These are phyloP conservation scores for Penicillium ochrochloron DNA, from an alignment of 495 filamentous ascomycete species.

Conservation along the genomic window DNA sequence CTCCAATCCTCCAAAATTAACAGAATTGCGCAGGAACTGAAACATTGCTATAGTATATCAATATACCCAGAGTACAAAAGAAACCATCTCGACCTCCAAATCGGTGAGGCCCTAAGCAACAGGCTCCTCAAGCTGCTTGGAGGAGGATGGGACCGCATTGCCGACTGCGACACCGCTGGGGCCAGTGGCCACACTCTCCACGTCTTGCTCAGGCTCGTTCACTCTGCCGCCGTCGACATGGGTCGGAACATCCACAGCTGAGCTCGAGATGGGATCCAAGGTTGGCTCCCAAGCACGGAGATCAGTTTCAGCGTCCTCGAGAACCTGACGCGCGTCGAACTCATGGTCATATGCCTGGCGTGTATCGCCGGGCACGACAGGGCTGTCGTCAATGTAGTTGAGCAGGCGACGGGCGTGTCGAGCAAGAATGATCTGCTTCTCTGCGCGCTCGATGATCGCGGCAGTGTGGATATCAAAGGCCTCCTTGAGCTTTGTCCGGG, in stretches of 20 bases:
- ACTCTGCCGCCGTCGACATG: conserved; percentile 8
- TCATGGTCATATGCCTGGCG: conserved; percentile 67
- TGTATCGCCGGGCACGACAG: conserved; percentile 84
- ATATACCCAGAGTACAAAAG: conserved; percentile 6
- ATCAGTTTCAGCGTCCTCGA: conserved; percentile 93
- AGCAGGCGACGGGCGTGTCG: conserved; percentile 84
- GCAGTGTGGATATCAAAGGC: conserved; percentile 86
- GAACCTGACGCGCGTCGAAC: conserved; percentile 71
- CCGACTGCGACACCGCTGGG: conserved; percentile 2
- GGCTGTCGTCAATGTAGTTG: conserved; percentile 86
- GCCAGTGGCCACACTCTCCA: conserved; percentile 12
- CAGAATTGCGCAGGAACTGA: conserved; percentile 13
- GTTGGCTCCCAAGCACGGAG: conserved; percentile 69
- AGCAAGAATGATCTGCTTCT: conserved; percentile 94
- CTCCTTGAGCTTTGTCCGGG: conserved; percentile 90
- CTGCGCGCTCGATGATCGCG: conserved; percentile 89
- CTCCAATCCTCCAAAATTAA: conserved; percentile 2
- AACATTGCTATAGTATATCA: conserved; percentile 19
- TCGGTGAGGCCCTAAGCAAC: background rate
- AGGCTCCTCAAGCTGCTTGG: conserved; percentile 20
- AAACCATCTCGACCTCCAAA: background rate
- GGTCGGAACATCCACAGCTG: conserved; percentile 1
- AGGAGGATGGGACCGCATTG: conserved; percentile 19
- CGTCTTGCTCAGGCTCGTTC: conserved; percentile 2
- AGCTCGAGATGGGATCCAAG: conserved; percentile 25